Evolutionary conservation across 2,329 filamentous ascomycete species (phyloP).

Genomic region (Fusarium pseudograminearum): DNA sequence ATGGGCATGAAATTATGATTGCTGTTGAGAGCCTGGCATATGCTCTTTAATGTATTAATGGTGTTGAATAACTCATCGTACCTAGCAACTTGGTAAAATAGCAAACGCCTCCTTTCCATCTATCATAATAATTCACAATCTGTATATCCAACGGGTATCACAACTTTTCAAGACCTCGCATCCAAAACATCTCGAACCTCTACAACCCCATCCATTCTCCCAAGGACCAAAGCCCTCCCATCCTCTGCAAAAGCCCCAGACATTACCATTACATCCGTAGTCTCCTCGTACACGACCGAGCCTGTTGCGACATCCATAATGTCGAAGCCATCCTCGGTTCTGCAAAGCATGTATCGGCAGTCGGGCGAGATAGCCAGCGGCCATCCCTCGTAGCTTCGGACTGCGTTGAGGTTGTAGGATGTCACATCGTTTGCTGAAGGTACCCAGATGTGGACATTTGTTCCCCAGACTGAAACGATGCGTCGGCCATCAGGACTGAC

Average conservation of each 20-base stretch:
- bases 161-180: constrained; percentile 33
- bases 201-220: constrained; percentile 52
- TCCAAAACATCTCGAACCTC: constrained; percentile 52
- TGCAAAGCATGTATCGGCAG: constrained; percentile 53
- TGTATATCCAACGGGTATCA: constrained; percentile 30
- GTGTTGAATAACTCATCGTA: constrained; percentile 23
- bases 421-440: constrained; percentile 50
- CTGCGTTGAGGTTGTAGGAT: constrained; percentile 52
- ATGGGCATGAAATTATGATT: not conserved
- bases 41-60: constrained; percentile 12
- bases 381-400: constrained; percentile 55
- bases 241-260: constrained; percentile 53
- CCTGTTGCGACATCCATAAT: constrained; percentile 55
- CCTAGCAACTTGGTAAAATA: not conserved
- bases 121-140: not conserved
- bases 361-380: constrained; percentile 56
- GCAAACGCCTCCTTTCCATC: not conserved
- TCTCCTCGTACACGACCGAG: constrained; percentile 47
- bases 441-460: constrained; percentile 55
- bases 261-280: constrained; percentile 49
- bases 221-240: constrained; percentile 50
- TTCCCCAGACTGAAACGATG: constrained; percentile 56
- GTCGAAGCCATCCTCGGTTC: constrained; percentile 58
- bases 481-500: constrained; percentile 51
- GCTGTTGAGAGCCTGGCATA: constrained; percentile 30